A percentile compares a stretch with the other conserved stretches of the same genome.
These are phyloP conservation scores for Cicer cuneatum DNA, from an alignment of 306 rosid species.

Conservation along the genomic window DNA sequence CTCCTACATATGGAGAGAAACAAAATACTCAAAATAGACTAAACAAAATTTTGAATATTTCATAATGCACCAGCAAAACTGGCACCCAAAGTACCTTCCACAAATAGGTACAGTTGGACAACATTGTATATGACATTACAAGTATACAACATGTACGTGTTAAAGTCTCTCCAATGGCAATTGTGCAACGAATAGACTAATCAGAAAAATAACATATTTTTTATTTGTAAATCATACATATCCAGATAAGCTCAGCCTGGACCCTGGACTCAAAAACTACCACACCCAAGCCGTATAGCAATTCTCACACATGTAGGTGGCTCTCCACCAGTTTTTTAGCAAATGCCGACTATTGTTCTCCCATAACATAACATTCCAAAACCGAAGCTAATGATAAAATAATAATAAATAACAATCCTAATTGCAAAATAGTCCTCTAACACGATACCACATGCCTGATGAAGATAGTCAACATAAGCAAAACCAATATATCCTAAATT, in stretches of 20 bases:
- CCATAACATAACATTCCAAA: slow-evolving; percentile 12
- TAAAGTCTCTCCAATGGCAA: slow-evolving; percentile 24
- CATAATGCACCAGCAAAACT: slow-evolving; percentile 19
- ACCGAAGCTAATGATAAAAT: background rate
- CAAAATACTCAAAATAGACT: slow-evolving; percentile 13
- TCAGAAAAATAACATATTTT: slow-evolving; percentile 4
- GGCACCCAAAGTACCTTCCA: slow-evolving; percentile 36
- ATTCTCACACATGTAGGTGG: slow-evolving; percentile 19
- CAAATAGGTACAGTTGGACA: background rate
- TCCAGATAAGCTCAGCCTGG: slow-evolving; percentile 11
- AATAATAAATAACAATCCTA: slow-evolving; percentile 5
- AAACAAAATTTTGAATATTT: slow-evolving; percentile 32
- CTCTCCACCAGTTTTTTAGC: slow-evolving; percentile 26
- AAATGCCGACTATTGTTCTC: slow-evolving; percentile 4
- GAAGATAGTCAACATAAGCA: slow-evolving; percentile 27
- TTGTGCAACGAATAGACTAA: background rate
- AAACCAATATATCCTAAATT: slow-evolving; percentile 29
- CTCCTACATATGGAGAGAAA: slow-evolving; percentile 28
- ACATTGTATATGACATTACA: slow-evolving; percentile 12
- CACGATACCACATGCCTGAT: slow-evolving; percentile 3
- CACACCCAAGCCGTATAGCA: slow-evolving; percentile 13
- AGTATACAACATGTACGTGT: background rate
- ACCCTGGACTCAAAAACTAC: slow-evolving; percentile 33
- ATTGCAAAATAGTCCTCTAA: slow-evolving; percentile 2
- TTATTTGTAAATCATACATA: slow-evolving; percentile 2